Evolutionary conservation across 2,329 filamentous ascomycete species (phyloP), one percentile per base, ranked within the genome.

Genomic region (Pseudogymnoascus pannorum): DNA sequence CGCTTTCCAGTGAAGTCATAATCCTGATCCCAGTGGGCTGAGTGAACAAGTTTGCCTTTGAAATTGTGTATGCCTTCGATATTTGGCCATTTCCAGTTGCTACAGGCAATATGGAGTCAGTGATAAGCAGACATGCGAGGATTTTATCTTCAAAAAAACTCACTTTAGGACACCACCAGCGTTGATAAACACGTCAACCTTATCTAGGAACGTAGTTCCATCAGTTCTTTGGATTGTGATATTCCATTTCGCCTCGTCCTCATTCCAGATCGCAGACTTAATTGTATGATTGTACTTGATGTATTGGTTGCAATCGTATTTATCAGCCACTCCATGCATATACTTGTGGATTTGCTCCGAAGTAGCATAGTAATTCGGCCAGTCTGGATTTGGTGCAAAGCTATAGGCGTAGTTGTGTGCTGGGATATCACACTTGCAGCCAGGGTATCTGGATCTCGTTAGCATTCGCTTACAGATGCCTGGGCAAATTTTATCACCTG

Each of bases 291-390:
- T 81, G 72, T 84, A 84, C 2, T 81, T 77, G 59, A 84, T 79
- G 67, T 84, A 79, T 54, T 77, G 75, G 67, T 81, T 81, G 0
- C 85, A 74, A 4, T 76, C 71, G 67, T 80, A 80, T 63, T 83
- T 81, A 63, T 79, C 73, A 2, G 81, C 80, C 5, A 83, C 74
- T 1, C 71, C 69, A 48, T 78, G 75, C 2, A 86, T 74, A 65
- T 86, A 85, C 16, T 72, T 71, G 72, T 78, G 73, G 20, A 85
- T 82, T 68, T 85, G 82, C 66, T 83, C 79, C 66, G 85, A 81
- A 0, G 79, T 78, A 0, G 83, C 79, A 66, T 84, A 85, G 59
- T 81, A 76, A 31, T 81, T 71, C 0, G 79, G 78, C 83, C 83
- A 86, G 63, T 79, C 75, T 1, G 78, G 72, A 54, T 84, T 84